These are phyloP conservation scores for Periglandula ipomoeae DNA, from an alignment of 2,329 filamentous ascomycete species.

Conservation along the genomic window DNA sequence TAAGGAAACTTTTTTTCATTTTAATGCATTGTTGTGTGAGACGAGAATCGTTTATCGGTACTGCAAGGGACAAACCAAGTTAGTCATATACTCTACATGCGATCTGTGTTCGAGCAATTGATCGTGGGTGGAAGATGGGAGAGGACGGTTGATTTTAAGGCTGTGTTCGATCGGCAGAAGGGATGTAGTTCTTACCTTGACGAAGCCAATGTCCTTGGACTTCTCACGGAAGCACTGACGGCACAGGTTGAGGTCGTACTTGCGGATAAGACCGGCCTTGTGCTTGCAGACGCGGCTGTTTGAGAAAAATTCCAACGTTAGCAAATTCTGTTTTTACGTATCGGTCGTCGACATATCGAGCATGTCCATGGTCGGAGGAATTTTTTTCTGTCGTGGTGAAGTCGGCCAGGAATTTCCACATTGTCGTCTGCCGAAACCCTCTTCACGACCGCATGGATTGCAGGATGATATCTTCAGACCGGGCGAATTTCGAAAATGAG, in stretches of 20 bases:
- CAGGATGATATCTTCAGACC: not conserved
- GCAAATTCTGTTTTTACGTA: not conserved
- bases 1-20: slow-evolving; percentile 2
- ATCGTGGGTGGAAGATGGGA: not conserved
- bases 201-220: slow-evolving; percentile 62
- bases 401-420: not conserved
- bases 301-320: not conserved
- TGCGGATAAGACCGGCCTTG: slow-evolving; percentile 98
- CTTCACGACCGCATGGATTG: slow-evolving; percentile 1
- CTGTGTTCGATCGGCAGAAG: not conserved
- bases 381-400: not conserved
- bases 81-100: no score
- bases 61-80: not conserved
- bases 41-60: slow-evolving; percentile 20
- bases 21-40: slow-evolving; percentile 8
- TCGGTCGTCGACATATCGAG: not conserved
- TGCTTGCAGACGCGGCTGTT: slow-evolving; percentile 68
- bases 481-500: not conserved
- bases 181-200: slow-evolving; percentile 44
- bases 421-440: not conserved
- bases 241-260: slow-evolving; percentile 93
- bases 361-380: not conserved
- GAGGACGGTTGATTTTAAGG: not conserved
- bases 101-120: not conserved
- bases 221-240: slow-evolving; percentile 73